These are phyloP conservation scores for Berberis vulgaris DNA, from an alignment of 164 flowering plant genomes.

Conservation along the genomic window DNA sequence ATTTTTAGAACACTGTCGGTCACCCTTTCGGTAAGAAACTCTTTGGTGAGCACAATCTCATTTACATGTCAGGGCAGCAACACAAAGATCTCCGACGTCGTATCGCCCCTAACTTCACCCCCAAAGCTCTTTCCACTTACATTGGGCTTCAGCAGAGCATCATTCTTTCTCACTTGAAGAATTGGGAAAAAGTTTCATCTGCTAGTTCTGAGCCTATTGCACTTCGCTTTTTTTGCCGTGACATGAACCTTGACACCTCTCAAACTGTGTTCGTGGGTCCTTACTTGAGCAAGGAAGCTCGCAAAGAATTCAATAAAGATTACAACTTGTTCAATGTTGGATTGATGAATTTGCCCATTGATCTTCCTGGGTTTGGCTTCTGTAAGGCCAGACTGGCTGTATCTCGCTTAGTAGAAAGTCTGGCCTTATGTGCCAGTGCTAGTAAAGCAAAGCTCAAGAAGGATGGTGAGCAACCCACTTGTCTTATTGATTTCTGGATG, in stretches of 20 bases:
- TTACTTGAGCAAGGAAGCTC: slow-evolving; percentile 30
- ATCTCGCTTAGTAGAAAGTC: slow-evolving; percentile 37
- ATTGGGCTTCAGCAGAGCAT: slow-evolving; percentile 54
- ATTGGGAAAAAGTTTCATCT: slow-evolving; percentile 34
- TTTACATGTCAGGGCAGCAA: slow-evolving; percentile 69
- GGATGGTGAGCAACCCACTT: slow-evolving; percentile 43
- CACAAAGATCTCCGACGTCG: slow-evolving; percentile 84
- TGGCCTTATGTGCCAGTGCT: slow-evolving; percentile 40
- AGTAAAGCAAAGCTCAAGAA: slow-evolving; percentile 42
- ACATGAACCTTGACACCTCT: slow-evolving; percentile 83
- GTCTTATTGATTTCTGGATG: slow-evolving; percentile 90
- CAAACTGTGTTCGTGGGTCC: slow-evolving; percentile 90
- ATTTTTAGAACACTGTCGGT: too few species aligned
- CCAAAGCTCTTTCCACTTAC: slow-evolving; percentile 63
- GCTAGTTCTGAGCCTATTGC: slow-evolving; percentile 18
- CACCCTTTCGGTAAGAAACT: slow-evolving; percentile 91
- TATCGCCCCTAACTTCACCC: slow-evolving; percentile 88
- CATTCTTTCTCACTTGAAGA: slow-evolving; percentile 41
- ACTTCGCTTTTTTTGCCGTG: slow-evolving; percentile 57
- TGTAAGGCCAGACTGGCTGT: slow-evolving; percentile 70
- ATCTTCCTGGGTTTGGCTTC: slow-evolving; percentile 81
- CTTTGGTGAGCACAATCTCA: slow-evolving; percentile 87
- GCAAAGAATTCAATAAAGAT: slow-evolving; percentile 45
- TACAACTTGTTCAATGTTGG: slow-evolving; percentile 80
- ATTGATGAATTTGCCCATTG: slow-evolving; percentile 65